phyloP scores from a whole-genome alignment of 164 flowering plant genomes.

The Vitis cinerea region DNA sequence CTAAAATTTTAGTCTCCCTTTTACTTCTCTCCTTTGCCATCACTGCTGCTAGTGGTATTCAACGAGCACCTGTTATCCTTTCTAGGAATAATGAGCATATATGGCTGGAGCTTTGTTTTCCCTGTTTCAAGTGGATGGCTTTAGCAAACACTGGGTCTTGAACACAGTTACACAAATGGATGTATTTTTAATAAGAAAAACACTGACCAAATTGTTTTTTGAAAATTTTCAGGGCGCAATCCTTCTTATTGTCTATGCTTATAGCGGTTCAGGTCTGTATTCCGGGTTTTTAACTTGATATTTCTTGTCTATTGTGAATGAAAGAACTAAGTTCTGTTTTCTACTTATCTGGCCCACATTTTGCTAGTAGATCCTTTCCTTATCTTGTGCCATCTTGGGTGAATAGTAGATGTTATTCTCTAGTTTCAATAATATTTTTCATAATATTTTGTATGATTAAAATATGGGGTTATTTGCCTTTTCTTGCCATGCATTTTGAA shows the following conservation, averaged over 20 bases:
- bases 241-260: conserved; percentile 39
- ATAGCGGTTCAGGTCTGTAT: conserved; percentile 45
- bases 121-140: conserved; percentile 1
- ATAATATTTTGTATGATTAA: not conserved
- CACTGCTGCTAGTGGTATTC: not conserved
- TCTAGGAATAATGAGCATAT: not conserved
- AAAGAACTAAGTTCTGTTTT: not conserved
- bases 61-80: not conserved
- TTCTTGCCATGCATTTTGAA: not conserved
- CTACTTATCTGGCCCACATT: too few relatives aligned
- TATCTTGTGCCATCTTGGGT: not conserved
- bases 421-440: not conserved
- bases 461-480: not conserved
- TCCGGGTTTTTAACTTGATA: not conserved
- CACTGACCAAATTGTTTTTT: conserved; percentile 5
- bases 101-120: not conserved
- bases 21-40: not conserved
- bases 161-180: not conserved
- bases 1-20: not conserved
- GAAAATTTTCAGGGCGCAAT: conserved; percentile 40
- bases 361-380: too few relatives aligned
- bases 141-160: not conserved
- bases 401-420: not conserved
- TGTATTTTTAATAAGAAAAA: not conserved
- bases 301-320: not conserved